Evolutionary conservation across 495 filamentous ascomycete genomes (phyloP), one percentile per base, ranked within the genome.

Genomic region (Penicillium simplicissimum): DNA sequence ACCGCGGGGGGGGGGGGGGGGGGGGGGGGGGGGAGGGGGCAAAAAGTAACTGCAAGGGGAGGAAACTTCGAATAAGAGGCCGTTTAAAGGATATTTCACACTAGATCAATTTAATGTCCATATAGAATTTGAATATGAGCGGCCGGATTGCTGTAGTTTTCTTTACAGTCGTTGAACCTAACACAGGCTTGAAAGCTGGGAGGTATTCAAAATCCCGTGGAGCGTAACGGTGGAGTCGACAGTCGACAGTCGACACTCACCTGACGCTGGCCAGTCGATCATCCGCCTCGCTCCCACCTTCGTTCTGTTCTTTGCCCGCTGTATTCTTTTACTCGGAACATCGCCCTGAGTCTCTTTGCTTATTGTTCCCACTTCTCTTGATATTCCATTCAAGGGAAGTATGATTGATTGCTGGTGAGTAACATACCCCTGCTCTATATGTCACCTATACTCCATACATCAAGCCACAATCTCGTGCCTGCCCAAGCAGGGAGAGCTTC

Each of bases 251-350:
- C n/a, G n/a, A 40, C 28, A 4, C 59, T 61, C 59, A 61, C 59
- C 59, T 61, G 59, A 61, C 59, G 53, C 34, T 43, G 43, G 57
- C n/a, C 58, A 53, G 51, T 42, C 28, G 51, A 61, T 61, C 58
- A 61, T 61, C 58, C 53, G 58, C 58, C 38, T 2, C 23, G 13
- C 17, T 28, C 25, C 51, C 23, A 35, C 33, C 17, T 31, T 38
- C 49, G 28, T 42, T 45, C 17, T 31, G 28, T 38, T 60, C 48
- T 28, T 48, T 48, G 42, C 11, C 48, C 31, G 15, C 33, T 11
- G 6, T 33, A 31, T 21, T 14, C 21, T 19, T 52, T 31, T 52
- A 14, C 8, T 52, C 25, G 21, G 51, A 35, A 35, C 11, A 9
- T 21, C 31, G 1, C 11, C 31, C 19, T 10, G 51, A 53, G 8